Evolutionary conservation across 192 early-diverging fungal genomes (phyloP), one percentile per base, ranked within the genome.

Genomic region (Coemansia sp.): DNA sequence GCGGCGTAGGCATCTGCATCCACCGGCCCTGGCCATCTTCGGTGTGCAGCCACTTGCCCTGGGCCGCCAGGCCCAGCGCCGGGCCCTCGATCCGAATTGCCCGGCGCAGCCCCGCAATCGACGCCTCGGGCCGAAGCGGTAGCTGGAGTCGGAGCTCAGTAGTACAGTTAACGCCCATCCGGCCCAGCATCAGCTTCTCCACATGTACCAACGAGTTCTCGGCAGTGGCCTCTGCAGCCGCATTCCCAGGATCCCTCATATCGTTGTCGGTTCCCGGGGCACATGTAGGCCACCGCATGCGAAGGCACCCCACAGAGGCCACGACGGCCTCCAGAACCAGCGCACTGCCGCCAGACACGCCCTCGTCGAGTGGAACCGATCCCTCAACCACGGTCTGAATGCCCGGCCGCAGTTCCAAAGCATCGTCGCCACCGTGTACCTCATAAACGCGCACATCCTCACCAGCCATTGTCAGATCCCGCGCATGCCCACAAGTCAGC

Each of bases 281-380:
- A 29, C 56, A 60, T 0, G 64, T 67, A 3, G 60, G 54, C 67
- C 67, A 70, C 30, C 27, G 7, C 33, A 68, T 14, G 2, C 25
- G 48, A n/a, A n/a, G n/a, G n/a, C n/a, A n/a, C n/a, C 27, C 45
- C 47, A 44, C n/a, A n/a, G n/a, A 12, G 12, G 38, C 46, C 8
- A 47, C 42, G 11, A 38, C 49, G 6, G 36, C 14, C 12, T 25
- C 42, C 9, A 52, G 25, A 21, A 31, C 25, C 22, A 44, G 12
- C 5, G 23, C 16, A 8, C 23, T 18, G 31, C 43, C 33, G 17
- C 13, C 10, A 16, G 5, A 16, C 12, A 21, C 37, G 22, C 12
- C n/a, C 9, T 43, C 49, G 6, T 22, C 40, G 3, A 58, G 19
- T 5, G 12, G 42, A 8, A 56, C 51, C 1, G 27, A 5, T 0